Evolutionary conservation across 75 land plant species (phyloP).

Genomic region (Ceratopteris richardii): DNA sequence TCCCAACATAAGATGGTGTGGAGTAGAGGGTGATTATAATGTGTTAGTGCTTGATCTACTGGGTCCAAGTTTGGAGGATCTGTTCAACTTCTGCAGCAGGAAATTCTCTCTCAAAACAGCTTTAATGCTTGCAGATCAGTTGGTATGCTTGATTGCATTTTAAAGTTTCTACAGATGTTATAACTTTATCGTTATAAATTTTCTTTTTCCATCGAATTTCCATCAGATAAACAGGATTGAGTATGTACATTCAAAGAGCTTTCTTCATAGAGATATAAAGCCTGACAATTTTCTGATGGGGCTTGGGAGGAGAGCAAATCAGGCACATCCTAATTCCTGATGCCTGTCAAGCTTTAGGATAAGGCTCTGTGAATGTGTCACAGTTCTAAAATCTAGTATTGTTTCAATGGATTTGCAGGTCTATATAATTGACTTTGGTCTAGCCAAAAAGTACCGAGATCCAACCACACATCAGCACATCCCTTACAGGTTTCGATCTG

Average conservation of each 20-base stretch:
- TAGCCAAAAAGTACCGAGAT: constrained; percentile 53
- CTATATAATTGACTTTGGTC: constrained; percentile 54
- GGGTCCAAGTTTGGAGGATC: constrained; percentile 76
- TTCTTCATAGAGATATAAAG: constrained; percentile 52
- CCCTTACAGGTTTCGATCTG: constrained; percentile 42
- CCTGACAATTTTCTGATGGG: constrained; percentile 62
- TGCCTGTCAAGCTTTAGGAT: too few species aligned
- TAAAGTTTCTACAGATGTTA: not conserved
- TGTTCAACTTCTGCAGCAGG: constrained; percentile 65
- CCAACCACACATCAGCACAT: constrained; percentile 41
- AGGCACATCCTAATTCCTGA: constrained; percentile 15
- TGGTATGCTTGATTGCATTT: constrained; percentile 38
- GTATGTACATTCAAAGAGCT: constrained; percentile 42
- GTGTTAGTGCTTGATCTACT: constrained; percentile 60
- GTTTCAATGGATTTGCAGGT: constrained; percentile 35
- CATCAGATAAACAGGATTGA: constrained; percentile 40
- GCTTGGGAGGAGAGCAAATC: constrained; percentile 48
- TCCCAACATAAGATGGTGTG: constrained; percentile 67
- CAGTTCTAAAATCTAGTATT: constrained; percentile 20
- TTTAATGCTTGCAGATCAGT: constrained; percentile 75
- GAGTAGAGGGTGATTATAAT: constrained; percentile 69
- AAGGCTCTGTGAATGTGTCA: too few species aligned
- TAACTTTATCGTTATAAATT: not conserved
- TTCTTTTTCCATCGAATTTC: too few species aligned
- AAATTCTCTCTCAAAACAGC: constrained; percentile 70